Evolutionary conservation across 306 rosid species (phyloP), one percentile per base, ranked within the genome.

Genomic region (Quercus variabilis): DNA sequence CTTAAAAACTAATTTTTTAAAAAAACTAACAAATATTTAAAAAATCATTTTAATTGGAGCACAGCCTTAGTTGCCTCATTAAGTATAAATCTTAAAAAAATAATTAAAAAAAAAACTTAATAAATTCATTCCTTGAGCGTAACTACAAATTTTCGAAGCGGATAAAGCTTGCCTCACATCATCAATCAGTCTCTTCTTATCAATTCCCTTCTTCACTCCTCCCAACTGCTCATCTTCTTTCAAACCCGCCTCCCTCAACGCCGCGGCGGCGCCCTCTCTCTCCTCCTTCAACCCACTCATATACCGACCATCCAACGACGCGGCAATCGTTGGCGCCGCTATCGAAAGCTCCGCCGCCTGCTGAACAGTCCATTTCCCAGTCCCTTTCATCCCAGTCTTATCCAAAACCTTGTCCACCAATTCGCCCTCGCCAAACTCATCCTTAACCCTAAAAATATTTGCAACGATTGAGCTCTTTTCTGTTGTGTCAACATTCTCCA

Each of bases 351-450:
- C 99, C 3, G 99, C 99, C 0, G 97, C 97, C 79, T 94, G 97
- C 64, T 94, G 99, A 25, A 94, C 97, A 0, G 99, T 94, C 99
- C 97, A 94, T 78, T 94, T 94, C 41, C 99, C 97, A 0, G 99
- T 94, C 5, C 97, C 97, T 76, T 94, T 94, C 97, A 94, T 94
- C 1, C 99, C 99, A 0, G 99, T 94, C 85, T 92, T 94, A 49
- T 94, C 99, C 84, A 92, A 81, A 78, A 94, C 88, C 85, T 88
- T 92, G 74, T 94, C 99, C 49, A 94, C 99, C 88, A 94, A 86
- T 55, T 78, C 85, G 8, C 95, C 98, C 60, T 88, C 93, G 0
- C 82, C 90, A 43, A 62, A 78, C 0, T 80, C 93, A 54, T 94
- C 98, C 81, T 85, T 92, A 4, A 94, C 97, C 80, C 84, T 92